Evolutionary conservation across 306 rosid species (phyloP).

Genomic region (Cucurbita argyrosperma): DNA sequence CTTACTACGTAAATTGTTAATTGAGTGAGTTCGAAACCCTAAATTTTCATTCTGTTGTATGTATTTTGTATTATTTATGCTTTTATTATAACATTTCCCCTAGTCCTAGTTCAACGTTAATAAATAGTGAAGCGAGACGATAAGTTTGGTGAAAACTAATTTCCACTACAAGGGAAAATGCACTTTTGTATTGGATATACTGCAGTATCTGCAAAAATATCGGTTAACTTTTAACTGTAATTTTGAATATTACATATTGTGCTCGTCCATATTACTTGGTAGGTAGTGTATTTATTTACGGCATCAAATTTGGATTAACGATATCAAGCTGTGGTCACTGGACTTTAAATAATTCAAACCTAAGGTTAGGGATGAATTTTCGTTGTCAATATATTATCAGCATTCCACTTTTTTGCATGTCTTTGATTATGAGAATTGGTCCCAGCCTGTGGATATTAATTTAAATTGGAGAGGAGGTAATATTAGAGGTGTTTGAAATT

Average conservation of each 20-base stretch:
- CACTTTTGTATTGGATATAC: neutral
- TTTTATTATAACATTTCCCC: neutral
- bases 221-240: neutral
- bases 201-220: neutral
- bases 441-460: neutral
- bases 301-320: neutral
- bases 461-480: neutral
- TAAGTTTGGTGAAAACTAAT: neutral
- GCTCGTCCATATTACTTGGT: neutral
- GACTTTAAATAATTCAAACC: neutral
- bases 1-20: slow-evolving; percentile 66
- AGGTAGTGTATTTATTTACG: neutral
- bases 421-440: neutral
- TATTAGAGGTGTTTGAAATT: neutral
- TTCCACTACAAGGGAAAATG: neutral
- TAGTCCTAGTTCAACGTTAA: neutral
- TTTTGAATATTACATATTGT: neutral
- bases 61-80: neutral
- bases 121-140: neutral
- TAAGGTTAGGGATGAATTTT: neutral
- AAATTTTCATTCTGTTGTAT: neutral
- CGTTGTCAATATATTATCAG: neutral
- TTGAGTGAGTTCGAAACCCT: slow-evolving; percentile 49
- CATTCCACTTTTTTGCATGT: neutral
- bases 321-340: neutral